Conservation (phyloP, 2,329 filamentous ascomycete species). For the Cytospora schulzeri region DNA sequence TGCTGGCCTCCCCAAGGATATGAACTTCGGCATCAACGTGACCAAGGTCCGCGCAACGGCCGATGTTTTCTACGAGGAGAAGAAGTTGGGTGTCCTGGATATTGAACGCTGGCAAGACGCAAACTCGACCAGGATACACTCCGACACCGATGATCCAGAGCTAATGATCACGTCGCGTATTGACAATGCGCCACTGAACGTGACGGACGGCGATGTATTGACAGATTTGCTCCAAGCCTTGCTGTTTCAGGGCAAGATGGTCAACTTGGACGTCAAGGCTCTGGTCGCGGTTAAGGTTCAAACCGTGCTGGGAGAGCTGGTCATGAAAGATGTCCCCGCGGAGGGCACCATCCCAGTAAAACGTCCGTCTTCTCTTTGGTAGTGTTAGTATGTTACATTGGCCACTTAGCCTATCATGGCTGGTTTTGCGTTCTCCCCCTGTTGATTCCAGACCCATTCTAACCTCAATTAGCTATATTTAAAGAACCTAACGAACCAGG, state of each 20-base stretch:
- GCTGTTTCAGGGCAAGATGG: slow-evolving; percentile 69
- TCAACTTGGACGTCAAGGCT: slow-evolving; percentile 76
- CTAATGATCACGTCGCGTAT: slow-evolving; percentile 78
- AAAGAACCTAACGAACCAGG: slow-evolving; percentile 10
- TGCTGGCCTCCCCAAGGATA: slow-evolving; percentile 77
- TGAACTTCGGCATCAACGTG: slow-evolving; percentile 84
- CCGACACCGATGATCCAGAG: slow-evolving; percentile 58
- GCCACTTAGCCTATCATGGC: slow-evolving; percentile 12
- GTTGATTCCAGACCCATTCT: slow-evolving; percentile 24
- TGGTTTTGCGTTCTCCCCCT: slow-evolving; percentile 8
- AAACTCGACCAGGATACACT: slow-evolving; percentile 71
- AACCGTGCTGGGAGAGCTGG: slow-evolving; percentile 79
- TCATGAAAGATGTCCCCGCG: slow-evolving; percentile 81
- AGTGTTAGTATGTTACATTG: slow-evolving; percentile 41
- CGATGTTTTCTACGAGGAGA: slow-evolving; percentile 76
- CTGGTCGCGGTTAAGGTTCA: slow-evolving; percentile 80
- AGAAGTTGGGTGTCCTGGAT: slow-evolving; percentile 80
- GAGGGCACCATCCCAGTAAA: slow-evolving; percentile 88
- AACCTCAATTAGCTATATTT: slow-evolving; percentile 28
- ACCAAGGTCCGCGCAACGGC: slow-evolving; percentile 74
- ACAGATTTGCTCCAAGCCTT: slow-evolving; percentile 78
- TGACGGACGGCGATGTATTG: slow-evolving; percentile 80
- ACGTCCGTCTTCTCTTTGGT: slow-evolving; percentile 74
- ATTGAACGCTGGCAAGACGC: slow-evolving; percentile 81
- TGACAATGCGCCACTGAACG: slow-evolving; percentile 75